Conservation (phyloP, 139 green algal genomes). For the Trebouxia sp. region DNA sequence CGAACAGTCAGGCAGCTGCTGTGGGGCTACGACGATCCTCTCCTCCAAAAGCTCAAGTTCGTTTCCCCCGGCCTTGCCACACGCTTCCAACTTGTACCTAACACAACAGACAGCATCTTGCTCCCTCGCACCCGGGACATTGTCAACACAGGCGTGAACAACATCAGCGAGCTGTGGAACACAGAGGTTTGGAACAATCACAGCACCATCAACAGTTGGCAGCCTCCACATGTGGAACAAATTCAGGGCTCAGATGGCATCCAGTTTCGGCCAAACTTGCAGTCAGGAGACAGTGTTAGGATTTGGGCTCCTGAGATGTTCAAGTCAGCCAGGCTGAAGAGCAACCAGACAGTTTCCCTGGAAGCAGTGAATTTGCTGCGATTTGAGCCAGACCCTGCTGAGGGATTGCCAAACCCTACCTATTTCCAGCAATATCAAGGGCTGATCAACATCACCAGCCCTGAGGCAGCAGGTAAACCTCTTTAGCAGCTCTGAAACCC, state of each 20-base stretch:
- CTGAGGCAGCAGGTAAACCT: slow-evolving; percentile 22
- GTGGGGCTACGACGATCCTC: slow-evolving; percentile 52
- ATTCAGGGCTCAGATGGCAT: slow-evolving; percentile 43
- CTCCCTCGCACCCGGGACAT: neutral
- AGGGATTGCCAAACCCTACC: slow-evolving; percentile 9
- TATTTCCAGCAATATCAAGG: slow-evolving; percentile 45
- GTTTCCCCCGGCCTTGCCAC: slow-evolving; percentile 31
- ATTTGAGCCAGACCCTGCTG: slow-evolving; percentile 29
- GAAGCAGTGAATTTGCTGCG: slow-evolving; percentile 36
- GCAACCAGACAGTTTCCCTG: slow-evolving; percentile 9
- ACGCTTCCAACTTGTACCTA: slow-evolving; percentile 37
- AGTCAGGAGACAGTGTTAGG: slow-evolving; percentile 32
- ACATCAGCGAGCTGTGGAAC: slow-evolving; percentile 37
- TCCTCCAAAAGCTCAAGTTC: slow-evolving; percentile 35
- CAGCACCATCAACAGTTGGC: slow-evolving; percentile 37
- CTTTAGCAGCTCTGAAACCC: too few species aligned
- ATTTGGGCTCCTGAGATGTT: slow-evolving; percentile 45
- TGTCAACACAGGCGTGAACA: slow-evolving; percentile 30
- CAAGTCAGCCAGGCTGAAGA: slow-evolving; percentile 10
- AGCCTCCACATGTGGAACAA: slow-evolving; percentile 34
- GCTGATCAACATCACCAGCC: slow-evolving; percentile 50
- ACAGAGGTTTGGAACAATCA: slow-evolving; percentile 39
- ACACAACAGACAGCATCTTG: slow-evolving; percentile 38
- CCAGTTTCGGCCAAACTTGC: slow-evolving; percentile 47
- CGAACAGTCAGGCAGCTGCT: slow-evolving; percentile 47